Conservation (phyloP, 139 green algal genomes). For the Eudorina sp. region DNA sequence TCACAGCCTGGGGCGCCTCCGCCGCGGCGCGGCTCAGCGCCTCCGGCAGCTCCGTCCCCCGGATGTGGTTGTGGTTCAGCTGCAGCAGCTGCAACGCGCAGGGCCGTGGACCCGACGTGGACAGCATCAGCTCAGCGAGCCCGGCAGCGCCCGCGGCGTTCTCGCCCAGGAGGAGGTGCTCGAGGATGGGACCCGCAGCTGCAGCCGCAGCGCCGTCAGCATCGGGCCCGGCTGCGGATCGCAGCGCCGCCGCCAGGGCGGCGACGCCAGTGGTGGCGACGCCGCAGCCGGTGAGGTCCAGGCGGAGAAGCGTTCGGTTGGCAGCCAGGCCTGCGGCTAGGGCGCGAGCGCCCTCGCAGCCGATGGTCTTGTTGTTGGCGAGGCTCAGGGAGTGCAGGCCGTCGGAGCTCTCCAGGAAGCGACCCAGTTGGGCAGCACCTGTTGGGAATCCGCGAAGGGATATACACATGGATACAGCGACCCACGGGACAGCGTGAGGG, state of each 20-base stretch:
- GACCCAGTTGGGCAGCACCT: not conserved
- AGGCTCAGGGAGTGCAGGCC: slow-evolving; percentile 14
- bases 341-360: not conserved
- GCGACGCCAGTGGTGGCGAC: not conserved
- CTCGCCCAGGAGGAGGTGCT: not conserved
- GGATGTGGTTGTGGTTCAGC: slow-evolving; percentile 19
- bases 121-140: not conserved
- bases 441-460: too few species aligned
- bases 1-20: not conserved
- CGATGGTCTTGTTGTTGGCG: not conserved
- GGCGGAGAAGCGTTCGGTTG: not conserved
- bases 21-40: not conserved
- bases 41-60: not conserved
- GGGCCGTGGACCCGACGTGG: not conserved
- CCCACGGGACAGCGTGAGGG: too few species aligned
- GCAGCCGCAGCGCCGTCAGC: not conserved
- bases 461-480: too few species aligned
- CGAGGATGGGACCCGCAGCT: not conserved
- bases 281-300: slow-evolving; percentile 41
- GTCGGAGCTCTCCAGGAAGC: not conserved
- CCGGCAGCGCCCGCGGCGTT: not conserved
- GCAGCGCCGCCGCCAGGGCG: slow-evolving; percentile 19
- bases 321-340: not conserved
- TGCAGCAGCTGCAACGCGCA: not conserved
- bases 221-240: not conserved